phyloP scores from a whole-genome alignment of 2,329 filamentous ascomycete genomes.

The Rutstroemia sp. region DNA sequence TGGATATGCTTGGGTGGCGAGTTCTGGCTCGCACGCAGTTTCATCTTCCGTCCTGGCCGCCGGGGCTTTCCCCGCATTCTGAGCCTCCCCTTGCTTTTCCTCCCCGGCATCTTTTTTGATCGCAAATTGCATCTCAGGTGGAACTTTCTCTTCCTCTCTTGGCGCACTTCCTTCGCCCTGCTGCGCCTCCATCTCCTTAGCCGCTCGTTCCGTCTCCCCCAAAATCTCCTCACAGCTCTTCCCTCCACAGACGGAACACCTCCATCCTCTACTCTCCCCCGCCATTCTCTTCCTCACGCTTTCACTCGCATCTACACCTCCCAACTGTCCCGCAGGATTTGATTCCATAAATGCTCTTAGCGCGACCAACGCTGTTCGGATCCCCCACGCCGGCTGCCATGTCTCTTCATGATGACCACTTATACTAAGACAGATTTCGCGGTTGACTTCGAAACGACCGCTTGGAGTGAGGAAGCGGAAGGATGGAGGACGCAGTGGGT shows the following conservation, averaged over 20 bases:
- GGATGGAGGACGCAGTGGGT: constrained; percentile 86
- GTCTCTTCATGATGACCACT: constrained; percentile 95
- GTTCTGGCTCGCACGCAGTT: constrained; percentile 38
- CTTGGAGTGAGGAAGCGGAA: constrained; percentile 92
- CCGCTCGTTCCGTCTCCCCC: constrained; percentile 56
- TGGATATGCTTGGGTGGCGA: constrained; percentile 47
- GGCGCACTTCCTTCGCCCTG: constrained; percentile 41
- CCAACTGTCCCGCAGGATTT: constrained; percentile 79
- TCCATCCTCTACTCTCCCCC: constrained; percentile 55
- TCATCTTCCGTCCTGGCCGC: constrained; percentile 50
- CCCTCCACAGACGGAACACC: constrained; percentile 61
- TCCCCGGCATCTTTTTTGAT: constrained; percentile 19
- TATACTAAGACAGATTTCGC: constrained; percentile 93
- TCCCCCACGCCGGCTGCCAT: constrained; percentile 97
- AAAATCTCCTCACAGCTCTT: constrained; percentile 70
- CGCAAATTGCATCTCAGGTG: background rate
- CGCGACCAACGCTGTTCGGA: constrained; percentile 75
- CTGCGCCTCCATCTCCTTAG: constrained; percentile 33
- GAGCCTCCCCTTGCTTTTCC: constrained; percentile 7
- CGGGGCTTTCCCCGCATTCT: background rate
- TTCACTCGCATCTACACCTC: constrained; percentile 72
- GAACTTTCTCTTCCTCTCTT: constrained; percentile 23
- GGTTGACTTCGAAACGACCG: constrained; percentile 90
- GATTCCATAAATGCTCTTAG: constrained; percentile 91
- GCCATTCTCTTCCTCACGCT: constrained; percentile 64